Evolutionary conservation across 306 rosid species (phyloP).

Genomic region (Prosopis cineraria): DNA sequence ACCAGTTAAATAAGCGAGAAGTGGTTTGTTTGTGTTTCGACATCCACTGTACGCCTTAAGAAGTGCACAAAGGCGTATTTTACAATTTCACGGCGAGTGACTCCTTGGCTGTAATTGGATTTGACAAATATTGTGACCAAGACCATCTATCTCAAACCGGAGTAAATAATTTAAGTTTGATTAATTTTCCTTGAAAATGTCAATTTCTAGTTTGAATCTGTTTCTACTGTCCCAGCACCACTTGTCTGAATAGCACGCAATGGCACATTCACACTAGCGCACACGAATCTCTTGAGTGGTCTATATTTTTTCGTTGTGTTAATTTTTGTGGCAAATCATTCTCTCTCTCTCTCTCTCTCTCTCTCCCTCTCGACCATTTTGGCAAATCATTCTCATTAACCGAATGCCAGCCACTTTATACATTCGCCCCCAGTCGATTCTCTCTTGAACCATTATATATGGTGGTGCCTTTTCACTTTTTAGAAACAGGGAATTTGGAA

Average conservation of each 20-base stretch:
- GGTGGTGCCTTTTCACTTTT: neutral
- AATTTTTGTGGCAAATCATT: neutral
- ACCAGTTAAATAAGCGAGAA: conserved; percentile 8
- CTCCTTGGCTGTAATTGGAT: neutral
- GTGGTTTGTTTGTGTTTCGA: conserved; percentile 11
- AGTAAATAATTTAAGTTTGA: neutral
- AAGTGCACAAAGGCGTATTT: neutral
- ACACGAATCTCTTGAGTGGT: conserved; percentile 4
- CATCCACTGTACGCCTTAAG: conserved; percentile 24
- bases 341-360: no score
- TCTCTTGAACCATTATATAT: neutral
- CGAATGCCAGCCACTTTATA: neutral
- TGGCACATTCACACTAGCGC: neutral
- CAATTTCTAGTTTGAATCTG: conserved; percentile 11
- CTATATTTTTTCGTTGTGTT: neutral
- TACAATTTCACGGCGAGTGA: neutral
- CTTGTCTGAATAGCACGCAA: neutral
- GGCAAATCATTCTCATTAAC: neutral
- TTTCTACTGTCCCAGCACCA: neutral
- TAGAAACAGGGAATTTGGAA: neutral
- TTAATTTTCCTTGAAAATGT: neutral
- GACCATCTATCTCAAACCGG: neutral
- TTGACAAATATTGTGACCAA: neutral
- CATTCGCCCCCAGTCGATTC: neutral
- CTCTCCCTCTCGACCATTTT: no score